Base-by-base conservation (phyloP, 2,329 filamentous ascomycete species). In the Sporothrix dimorphospora region DNA sequence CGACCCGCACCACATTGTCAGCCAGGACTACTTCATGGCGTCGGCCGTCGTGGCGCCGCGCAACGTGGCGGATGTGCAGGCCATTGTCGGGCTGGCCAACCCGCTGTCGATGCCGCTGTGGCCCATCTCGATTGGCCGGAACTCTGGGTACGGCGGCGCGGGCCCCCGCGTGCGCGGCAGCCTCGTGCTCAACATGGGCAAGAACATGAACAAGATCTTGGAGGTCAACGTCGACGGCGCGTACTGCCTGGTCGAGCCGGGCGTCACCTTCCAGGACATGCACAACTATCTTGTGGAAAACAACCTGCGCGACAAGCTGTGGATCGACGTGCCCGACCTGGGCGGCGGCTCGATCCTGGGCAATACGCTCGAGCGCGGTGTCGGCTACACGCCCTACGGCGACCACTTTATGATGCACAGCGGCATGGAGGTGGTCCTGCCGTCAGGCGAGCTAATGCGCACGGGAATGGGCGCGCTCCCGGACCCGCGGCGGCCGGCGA, bases 201-300 rank as follows among this genome's bases (percentile, higher is more conserved):
- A 78, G 53, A 80, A 84, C 53, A 87, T 89, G 86, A 84, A 85
- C 76, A 82, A 81, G 74, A 81, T 89, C 12, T 76, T 89, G 6
- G 81, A 87, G 55, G 82, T 89, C 19, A 83, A 86, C 75, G 81
- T 80, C 0, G 83, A 85, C 14, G 82, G 82, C 57, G 84, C 83
- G 24, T 86, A 81, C 71, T 84, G 81, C 55, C 78, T 89, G 0
- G 81, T 89, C 4, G 86, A 89, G 76, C 87, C 87, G 0, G 87
- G 87, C 0, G 87, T 89, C 0, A 85, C 86, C 0, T 88, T 84
- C 75, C 82, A 83, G 69, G 82, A 82, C 38, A 79, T 89, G 9
- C 82, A 88, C 24, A 78, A 81, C 73, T 24, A 21, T 9, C 42
- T 63, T 12, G 57, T 68, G 12, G 42, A 12, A 3, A 34, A 55